Conservation (phyloP, 106 monocot genomes). For the Dendrobium huoshanense region DNA sequence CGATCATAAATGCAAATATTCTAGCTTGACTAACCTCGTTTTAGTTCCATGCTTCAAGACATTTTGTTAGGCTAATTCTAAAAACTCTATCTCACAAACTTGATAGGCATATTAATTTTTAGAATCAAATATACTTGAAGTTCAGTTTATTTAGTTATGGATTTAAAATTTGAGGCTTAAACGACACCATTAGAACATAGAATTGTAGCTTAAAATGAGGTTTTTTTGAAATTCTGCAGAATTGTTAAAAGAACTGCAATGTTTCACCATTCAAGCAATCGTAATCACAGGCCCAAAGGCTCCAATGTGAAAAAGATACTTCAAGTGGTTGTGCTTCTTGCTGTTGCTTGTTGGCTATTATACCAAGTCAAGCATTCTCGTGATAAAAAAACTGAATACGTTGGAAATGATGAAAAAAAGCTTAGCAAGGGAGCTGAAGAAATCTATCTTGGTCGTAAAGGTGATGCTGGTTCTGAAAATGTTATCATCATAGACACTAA, state of each 20-base stretch:
- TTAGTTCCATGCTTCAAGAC: no score
- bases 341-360: slow-evolving; percentile 8
- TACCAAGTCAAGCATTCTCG: slow-evolving; percentile 8
- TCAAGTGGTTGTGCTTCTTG: slow-evolving; percentile 6
- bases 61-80: no score
- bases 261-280: slow-evolving; percentile 5
- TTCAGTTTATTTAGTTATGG: no score
- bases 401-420: slow-evolving; percentile 1
- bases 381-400: not conserved
- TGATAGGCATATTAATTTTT: no score
- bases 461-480: slow-evolving; percentile 12
- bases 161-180: no score
- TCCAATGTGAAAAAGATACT: slow-evolving; percentile 7
- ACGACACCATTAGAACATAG: no score
- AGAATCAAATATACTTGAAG: no score
- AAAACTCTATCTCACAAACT: no score
- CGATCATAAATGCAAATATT: not conserved
- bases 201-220: not conserved
- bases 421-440: slow-evolving; percentile 1
- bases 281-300: slow-evolving; percentile 5
- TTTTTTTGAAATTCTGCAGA: not conserved
- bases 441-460: slow-evolving; percentile 2
- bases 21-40: not conserved
- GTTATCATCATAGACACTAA: slow-evolving; percentile 1
- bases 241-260: slow-evolving; percentile 2